Evolutionary conservation across 768 basidiomycete species (phyloP), one percentile per base, ranked within the genome.

Genomic region (Suillus subluteus): DNA sequence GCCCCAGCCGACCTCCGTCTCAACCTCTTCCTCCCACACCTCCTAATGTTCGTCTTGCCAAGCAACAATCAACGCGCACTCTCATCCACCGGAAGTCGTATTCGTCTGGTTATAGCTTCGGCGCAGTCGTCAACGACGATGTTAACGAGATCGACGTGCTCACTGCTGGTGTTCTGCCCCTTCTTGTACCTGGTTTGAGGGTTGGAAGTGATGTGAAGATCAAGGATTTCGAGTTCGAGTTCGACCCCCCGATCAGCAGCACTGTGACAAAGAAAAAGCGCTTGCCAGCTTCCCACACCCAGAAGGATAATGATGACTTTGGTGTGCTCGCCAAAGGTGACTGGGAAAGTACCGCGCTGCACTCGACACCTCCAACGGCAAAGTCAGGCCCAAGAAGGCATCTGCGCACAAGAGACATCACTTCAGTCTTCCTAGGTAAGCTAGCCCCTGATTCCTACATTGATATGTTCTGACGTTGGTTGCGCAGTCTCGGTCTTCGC

Each of bases 21-120:
- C 84, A 86, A 69, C 90, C 91, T 12, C 83, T 91, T 41, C 90
- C 91, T 13, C 90, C 91, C 2, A 92, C 90, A n/a, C 90, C 90
- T 38, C 89, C 88, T 1, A 88, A 82, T 65, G 84, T 90, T 58
- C 82, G 84, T 70, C 83, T 82, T 37, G 87, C 84, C 58, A 85
- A 84, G 62, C 82, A 82, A n/a, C 59, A 61, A 43, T 61, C 59
- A 6, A 86, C 83, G 48, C 76, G 82, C 72, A 66, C 68, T 32
- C 80, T 87, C 35, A 76, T 80, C 4, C 89, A 90, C 76, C 84
- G 85, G 76, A 88, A 87, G 69, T 89, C 87, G 0, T 85, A 84
- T 68, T 89, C 88, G 0, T 88, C 87, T 50, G 87, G 86, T 30
- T 88, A 87, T 71, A 88, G 87, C 4, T 88, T 91, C 67, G 83